phyloP scores from a whole-genome alignment of 164 flowering plant genomes.

The Vitis riparia region DNA sequence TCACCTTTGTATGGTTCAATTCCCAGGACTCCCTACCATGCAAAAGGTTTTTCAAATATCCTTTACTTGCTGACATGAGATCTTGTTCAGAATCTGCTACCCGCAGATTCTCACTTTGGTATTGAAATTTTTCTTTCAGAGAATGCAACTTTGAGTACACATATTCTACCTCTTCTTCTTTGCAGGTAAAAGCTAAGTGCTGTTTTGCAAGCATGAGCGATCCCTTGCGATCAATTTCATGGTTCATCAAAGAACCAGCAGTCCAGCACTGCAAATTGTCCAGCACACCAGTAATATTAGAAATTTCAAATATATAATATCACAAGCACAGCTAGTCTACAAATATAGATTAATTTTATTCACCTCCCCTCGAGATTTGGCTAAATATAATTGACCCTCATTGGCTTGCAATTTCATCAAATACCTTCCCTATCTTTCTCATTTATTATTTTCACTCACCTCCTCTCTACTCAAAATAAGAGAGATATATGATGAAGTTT shows the following conservation, averaged over 20 bases:
- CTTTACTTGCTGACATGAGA: slow-evolving; percentile 11
- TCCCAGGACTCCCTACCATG: slow-evolving; percentile 6
- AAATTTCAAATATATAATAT: neutral
- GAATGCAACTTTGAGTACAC: slow-evolving; percentile 44
- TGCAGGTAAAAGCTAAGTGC: slow-evolving; percentile 57
- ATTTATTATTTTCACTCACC: no score
- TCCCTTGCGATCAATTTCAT: slow-evolving; percentile 48
- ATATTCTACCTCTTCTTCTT: slow-evolving; percentile 46
- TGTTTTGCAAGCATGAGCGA: slow-evolving; percentile 59
- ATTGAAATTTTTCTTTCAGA: slow-evolving; percentile 42
- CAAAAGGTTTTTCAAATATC: neutral
- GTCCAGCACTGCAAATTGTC: slow-evolving; percentile 63
- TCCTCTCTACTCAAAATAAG: no score
- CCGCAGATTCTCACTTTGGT: slow-evolving; percentile 6
- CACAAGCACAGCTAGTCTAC: no score
- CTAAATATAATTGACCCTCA: no score
- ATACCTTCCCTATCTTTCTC: no score
- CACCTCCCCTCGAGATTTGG: no score
- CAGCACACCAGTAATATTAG: neutral
- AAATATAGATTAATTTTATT: no score
- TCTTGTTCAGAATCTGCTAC: slow-evolving; percentile 10
- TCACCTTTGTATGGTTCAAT: slow-evolving; percentile 17
- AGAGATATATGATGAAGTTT: no score
- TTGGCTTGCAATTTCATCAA: no score
- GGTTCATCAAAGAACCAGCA: slow-evolving; percentile 55